Conservation (phyloP, 306 rosid genomes). For the Lathyrus sativus region DNA sequence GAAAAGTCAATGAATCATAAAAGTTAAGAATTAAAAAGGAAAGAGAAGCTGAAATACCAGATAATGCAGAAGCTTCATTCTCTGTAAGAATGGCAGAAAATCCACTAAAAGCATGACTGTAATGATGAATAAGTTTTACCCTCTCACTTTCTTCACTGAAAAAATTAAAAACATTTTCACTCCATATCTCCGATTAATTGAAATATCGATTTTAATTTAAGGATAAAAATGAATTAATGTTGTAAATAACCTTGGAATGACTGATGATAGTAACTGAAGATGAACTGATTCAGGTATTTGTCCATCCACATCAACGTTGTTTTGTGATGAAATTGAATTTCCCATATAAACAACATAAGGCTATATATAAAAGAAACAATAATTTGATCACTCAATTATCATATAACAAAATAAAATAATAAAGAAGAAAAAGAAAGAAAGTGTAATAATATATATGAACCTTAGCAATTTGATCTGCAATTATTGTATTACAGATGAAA, state of each 20-base stretch:
- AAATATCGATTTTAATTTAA: neutral
- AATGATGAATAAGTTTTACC: conserved; percentile 60
- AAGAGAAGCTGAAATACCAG: conserved; percentile 54
- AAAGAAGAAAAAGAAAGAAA: neutral
- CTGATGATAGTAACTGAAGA: conserved; percentile 63
- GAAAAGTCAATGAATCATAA: conserved; percentile 23
- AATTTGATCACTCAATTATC: neutral
- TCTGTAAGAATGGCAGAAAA: conserved; percentile 91
- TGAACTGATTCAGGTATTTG: conserved; percentile 54
- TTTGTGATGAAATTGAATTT: conserved; percentile 60
- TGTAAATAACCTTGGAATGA: conserved; percentile 48
- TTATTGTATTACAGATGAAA: conserved; percentile 38
- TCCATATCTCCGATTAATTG: conserved; percentile 1
- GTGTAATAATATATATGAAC: conserved; percentile 35
- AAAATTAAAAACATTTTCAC: conserved; percentile 15
- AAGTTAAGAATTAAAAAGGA: conserved; percentile 11
- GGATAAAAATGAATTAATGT: conserved; percentile 6
- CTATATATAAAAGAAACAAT: conserved; percentile 43
- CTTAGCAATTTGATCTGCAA: conserved; percentile 65
- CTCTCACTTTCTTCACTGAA: conserved; percentile 67
- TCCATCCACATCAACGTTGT: conserved; percentile 39
- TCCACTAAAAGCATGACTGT: conserved; percentile 78
- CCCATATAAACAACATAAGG: conserved; percentile 92
- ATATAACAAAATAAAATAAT: conserved; percentile 1
- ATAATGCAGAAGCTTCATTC: conserved; percentile 73